phyloP scores from a whole-genome alignment of 1,139 yeast species.

The Geotrichum carabidarum region DNA sequence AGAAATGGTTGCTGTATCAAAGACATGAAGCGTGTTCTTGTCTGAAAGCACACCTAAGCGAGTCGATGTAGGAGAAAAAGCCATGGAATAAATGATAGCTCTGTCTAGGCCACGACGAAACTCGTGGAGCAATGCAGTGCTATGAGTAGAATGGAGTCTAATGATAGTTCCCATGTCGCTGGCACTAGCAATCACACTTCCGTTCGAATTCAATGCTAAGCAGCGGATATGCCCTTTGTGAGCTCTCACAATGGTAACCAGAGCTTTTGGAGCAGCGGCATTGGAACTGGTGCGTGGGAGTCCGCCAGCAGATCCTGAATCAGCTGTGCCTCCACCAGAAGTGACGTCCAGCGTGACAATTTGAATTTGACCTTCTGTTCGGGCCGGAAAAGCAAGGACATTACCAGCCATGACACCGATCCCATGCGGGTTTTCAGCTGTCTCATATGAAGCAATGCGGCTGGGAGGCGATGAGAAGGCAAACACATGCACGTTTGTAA shows the following conservation, averaged over 20 bases:
- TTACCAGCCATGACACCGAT: constrained; percentile 54
- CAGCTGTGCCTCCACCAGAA: not conserved
- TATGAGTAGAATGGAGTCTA: constrained; percentile 68
- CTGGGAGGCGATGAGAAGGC: constrained; percentile 78
- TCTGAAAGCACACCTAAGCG: constrained; percentile 82
- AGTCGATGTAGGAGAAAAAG: constrained; percentile 69
- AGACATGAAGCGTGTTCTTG: constrained; percentile 83
- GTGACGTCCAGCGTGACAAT: constrained; percentile 54
- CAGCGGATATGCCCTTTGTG: constrained; percentile 69
- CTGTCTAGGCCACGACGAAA: constrained; percentile 85
- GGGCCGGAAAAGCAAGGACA: constrained; percentile 67
- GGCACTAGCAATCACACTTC: constrained; percentile 80
- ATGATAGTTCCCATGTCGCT: constrained; percentile 84
- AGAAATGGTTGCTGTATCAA: constrained; percentile 44
- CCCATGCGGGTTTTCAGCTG: constrained; percentile 63
- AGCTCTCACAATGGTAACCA: constrained; percentile 73
- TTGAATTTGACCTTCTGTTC: constrained; percentile 66
- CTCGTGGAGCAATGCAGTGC: constrained; percentile 69
- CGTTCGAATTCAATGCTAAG: constrained; percentile 63
- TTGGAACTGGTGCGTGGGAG: not conserved
- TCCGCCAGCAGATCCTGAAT: constrained; percentile 1
- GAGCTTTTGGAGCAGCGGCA: constrained; percentile 40
- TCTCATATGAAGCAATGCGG: constrained; percentile 64
- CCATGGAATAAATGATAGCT: constrained; percentile 76
- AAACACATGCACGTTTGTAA: constrained; percentile 64